These are phyloP conservation scores for Corymbia citriodora DNA, from an alignment of 441 rosid species.

Conservation along the genomic window DNA sequence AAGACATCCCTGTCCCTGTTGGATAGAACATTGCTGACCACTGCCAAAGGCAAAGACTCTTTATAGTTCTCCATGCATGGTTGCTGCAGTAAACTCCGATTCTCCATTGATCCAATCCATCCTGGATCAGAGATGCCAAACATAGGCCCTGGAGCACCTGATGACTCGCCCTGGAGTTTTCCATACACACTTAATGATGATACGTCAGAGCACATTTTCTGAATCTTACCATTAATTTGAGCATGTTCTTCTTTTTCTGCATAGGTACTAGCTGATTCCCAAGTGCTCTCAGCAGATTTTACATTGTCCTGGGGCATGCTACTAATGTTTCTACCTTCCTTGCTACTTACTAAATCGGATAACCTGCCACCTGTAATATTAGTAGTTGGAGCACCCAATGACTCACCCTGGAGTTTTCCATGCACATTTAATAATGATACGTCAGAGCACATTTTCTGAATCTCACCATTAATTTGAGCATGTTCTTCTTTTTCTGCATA, in stretches of 20 bases:
- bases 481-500: slow-evolving; percentile 20
- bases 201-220: slow-evolving; percentile 27
- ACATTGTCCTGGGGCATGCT: slow-evolving; percentile 17
- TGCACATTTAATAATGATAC: slow-evolving; percentile 32
- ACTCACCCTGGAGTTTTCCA: slow-evolving; percentile 17
- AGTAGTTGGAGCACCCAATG: slow-evolving; percentile 16
- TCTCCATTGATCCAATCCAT: slow-evolving; percentile 25
- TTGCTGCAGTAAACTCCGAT: slow-evolving; percentile 27
- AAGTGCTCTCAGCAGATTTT: slow-evolving; percentile 16
- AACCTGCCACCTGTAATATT: slow-evolving; percentile 16
- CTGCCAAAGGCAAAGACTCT: slow-evolving; percentile 22
- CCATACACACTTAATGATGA: slow-evolving; percentile 31
- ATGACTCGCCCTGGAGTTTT: slow-evolving; percentile 16
- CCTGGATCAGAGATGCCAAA: slow-evolving; percentile 32
- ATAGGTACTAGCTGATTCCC: slow-evolving; percentile 15
- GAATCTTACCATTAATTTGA: slow-evolving; percentile 17
- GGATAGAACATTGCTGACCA: slow-evolving; percentile 7
- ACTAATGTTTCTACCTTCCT: slow-evolving; percentile 22
- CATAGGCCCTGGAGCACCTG: slow-evolving; percentile 21
- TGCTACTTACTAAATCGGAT: slow-evolving; percentile 20
- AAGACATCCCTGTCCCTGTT: slow-evolving; percentile 4
- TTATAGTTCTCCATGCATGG: slow-evolving; percentile 27
- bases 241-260: slow-evolving; percentile 19
- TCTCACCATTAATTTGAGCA: slow-evolving; percentile 11
- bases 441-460: slow-evolving; percentile 28